Conservation (phyloP, 2,329 filamentous ascomycete species). For the Curvularia spicifera region DNA sequence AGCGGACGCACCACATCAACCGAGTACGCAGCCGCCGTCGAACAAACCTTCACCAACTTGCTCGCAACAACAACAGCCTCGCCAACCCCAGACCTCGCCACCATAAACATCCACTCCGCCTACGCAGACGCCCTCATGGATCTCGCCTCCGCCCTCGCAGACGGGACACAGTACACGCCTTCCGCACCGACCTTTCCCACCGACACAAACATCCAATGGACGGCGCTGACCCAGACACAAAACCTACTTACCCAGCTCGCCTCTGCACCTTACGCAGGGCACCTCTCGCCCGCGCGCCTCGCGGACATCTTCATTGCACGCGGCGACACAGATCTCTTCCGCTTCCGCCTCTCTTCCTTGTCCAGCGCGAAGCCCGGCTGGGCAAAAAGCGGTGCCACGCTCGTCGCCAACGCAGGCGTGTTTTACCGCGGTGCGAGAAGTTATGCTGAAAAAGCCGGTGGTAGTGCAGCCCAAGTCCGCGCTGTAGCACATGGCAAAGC, state of each 20-base stretch:
- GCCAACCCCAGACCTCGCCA: conserved; percentile 49
- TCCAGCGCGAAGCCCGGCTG: conserved; percentile 31
- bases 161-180: conserved; percentile 25
- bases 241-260: conserved; percentile 37
- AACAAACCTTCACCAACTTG: conserved; percentile 43
- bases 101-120: conserved; percentile 60
- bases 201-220: conserved; percentile 41
- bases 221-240: conserved; percentile 41
- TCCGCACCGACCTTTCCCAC: conserved; percentile 20
- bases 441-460: conserved; percentile 41
- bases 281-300: conserved; percentile 34
- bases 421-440: conserved; percentile 44
- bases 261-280: conserved; percentile 20
- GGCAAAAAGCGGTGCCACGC: conserved; percentile 40
- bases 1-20: conserved; percentile 56
- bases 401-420: conserved; percentile 50
- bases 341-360: conserved; percentile 35
- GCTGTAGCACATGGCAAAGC: conserved; percentile 57
- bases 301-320: conserved; percentile 44
- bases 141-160: conserved; percentile 58
- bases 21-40: conserved; percentile 59
- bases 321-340: conserved; percentile 44
- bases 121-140: conserved; percentile 64
- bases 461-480: conserved; percentile 47
- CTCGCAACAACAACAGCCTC: conserved; percentile 53